Percentiles rank a stretch among this genome's conserved stretches.
These are phyloP conservation scores for Eremochloa ophiuroides DNA, from an alignment of 176 grass and related monocot species.

Conservation along the genomic window DNA sequence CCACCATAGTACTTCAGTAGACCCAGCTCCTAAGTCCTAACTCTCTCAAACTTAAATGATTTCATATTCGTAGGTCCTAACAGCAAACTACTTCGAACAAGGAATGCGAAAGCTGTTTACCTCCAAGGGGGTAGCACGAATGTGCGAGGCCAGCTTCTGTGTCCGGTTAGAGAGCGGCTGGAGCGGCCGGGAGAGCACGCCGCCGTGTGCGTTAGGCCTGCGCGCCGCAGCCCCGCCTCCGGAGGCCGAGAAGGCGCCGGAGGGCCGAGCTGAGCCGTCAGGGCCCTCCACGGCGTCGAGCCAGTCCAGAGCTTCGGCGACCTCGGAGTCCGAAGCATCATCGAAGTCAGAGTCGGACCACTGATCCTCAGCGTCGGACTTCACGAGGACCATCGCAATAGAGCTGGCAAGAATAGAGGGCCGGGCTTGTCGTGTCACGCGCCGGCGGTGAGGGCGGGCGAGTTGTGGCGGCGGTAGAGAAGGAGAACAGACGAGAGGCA, in stretches of 20 bases:
- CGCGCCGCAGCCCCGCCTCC: conserved; percentile 23
- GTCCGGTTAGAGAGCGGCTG: conserved; percentile 77
- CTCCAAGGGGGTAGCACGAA: conserved; percentile 75
- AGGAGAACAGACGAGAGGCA: too few species aligned
- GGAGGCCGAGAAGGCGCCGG: conserved; percentile 27
- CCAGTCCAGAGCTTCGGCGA: conserved; percentile 71
- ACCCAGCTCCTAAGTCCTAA: neutral
- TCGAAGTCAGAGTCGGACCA: conserved; percentile 55
- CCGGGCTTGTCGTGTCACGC: too few species aligned
- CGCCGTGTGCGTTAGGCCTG: conserved; percentile 81
- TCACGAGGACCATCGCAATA: neutral
- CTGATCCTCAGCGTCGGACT: neutral
- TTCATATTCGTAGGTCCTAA: neutral
- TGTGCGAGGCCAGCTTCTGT: conserved; percentile 68
- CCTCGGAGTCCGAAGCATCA: conserved; percentile 50
- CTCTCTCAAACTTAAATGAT: neutral
- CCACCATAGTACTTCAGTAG: neutral
- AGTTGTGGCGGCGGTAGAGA: too few species aligned
- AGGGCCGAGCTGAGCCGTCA: conserved; percentile 13
- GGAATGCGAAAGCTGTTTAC: conserved; percentile 18
- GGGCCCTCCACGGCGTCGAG: conserved; percentile 52
- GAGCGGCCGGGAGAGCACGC: conserved; percentile 64
- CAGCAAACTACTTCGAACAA: neutral
- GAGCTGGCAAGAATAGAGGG: too few species aligned
- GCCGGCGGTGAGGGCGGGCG: too few species aligned